Percentiles rank a stretch among this genome's conserved stretches.
Evolutionary conservation across 1,284 basidiomycete species (phyloP).

Genomic region (Golubevia pallescens): DNA sequence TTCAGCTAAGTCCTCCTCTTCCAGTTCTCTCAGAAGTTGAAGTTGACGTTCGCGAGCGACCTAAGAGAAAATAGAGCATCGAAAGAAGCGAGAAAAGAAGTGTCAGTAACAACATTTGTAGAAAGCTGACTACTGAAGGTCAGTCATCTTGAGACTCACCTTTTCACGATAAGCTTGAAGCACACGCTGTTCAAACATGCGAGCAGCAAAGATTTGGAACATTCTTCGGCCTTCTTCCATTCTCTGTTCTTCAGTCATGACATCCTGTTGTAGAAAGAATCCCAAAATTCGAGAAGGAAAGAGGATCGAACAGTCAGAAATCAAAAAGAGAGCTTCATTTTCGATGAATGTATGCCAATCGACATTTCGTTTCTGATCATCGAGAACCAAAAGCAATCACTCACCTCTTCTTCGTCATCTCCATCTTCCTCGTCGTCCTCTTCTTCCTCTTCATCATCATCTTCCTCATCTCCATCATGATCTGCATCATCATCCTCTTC

Average conservation of each 20-base stretch:
- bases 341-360: too few species aligned
- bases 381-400: conserved; percentile 11
- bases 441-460: conserved; percentile 68
- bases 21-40: conserved; percentile 84
- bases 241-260: conserved; percentile 74
- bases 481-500: conserved; percentile 65
- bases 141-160: conserved; percentile 18
- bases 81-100: too few species aligned
- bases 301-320: background rate
- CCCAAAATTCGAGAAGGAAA: background rate
- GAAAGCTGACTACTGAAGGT: too few species aligned
- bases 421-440: conserved; percentile 67
- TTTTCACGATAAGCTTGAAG: conserved; percentile 88
- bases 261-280: conserved; percentile 19
- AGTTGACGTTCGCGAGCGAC: conserved; percentile 89
- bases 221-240: conserved; percentile 98
- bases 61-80: conserved; percentile 7
- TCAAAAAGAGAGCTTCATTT: too few species aligned
- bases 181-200: conserved; percentile 98
- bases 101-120: too few species aligned
- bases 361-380: too few species aligned
- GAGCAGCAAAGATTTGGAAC: conserved; percentile 99
- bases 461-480: conserved; percentile 47
- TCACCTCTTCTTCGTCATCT: conserved; percentile 65
- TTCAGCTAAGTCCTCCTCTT: conserved; percentile 81